Evolutionary conservation across 2,329 filamentous ascomycete species (phyloP), one percentile per base, ranked within the genome.

Genomic region (Trichophyton simii): DNA sequence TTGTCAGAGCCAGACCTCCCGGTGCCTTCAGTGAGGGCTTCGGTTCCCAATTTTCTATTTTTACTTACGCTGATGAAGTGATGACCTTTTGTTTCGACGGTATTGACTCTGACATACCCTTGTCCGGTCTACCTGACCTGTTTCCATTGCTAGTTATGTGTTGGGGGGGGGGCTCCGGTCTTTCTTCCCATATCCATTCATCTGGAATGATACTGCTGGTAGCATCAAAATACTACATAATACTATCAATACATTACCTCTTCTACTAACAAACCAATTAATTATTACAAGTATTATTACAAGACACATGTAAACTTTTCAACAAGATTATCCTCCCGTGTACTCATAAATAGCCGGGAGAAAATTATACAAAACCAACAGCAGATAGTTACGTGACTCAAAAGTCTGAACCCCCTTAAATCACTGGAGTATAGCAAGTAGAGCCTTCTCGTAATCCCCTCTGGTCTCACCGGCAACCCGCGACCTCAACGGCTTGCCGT

Each of bases 391-490:
- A 20, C 5, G 9, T 13, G 11, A 25, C 22, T 25, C 28, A 31
- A 6, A 31, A 1, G 6, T 31, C 28, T 6, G 6, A 31, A 31
- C 28, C 28, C 3, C 28, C 28, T 31, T 31, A 7, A 57, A 55
- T 68, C 70, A 78, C 67, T 75, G 73, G 65, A 83, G 71, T 68
- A 83, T 76, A 64, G 87, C 89, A 65, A 95, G 75, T 82, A 96
- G 80, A 68, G 92, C 74, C 67, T 77, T 82, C 75, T 88, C 80
- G 68, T 94, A 95, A 73, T 96, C 87, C 3, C 91, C 89, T 64
- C 87, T 89, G 3, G 89, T 95, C 79, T 97, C 92, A 1, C 86
- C 84, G 70, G 83, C 83, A 69, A 97, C 88, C 57, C 90, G 80
- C 61, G 79, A 78, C 9, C 82, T 79, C 61, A 97, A 75, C 64